Evolutionary conservation across 345 rosid genomes (phyloP).

Genomic region (Eucalyptus microcorys): DNA sequence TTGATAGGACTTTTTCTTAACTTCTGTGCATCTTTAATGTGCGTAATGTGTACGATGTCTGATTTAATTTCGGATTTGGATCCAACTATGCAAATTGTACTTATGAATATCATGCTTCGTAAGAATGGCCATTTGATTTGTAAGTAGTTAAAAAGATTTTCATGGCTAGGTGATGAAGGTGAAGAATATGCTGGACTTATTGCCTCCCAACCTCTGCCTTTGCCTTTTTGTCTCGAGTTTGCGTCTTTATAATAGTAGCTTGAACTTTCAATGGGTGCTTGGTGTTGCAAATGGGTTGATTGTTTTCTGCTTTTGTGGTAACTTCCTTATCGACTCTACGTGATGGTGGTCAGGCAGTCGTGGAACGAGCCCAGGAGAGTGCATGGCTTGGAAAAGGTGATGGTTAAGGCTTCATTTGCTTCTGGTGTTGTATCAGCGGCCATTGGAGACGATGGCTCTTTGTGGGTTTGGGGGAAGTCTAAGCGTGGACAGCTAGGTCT

Average conservation of each 20-base stretch:
- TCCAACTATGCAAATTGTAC: not conserved
- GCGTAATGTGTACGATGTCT: not conserved
- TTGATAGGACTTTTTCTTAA: not conserved
- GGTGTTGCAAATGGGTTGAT: not conserved
- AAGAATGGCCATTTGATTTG: not conserved
- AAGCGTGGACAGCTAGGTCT: slow-evolving; percentile 98
- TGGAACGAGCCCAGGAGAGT: slow-evolving; percentile 68
- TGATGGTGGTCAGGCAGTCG: slow-evolving; percentile 17
- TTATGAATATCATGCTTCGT: not conserved
- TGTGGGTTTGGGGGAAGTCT: slow-evolving; percentile 98
- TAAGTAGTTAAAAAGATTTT: not conserved
- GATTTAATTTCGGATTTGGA: not conserved
- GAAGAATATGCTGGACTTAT: not conserved
- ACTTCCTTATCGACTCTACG: not conserved
- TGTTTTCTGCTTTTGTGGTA: not conserved
- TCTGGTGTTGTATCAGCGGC: slow-evolving; percentile 84
- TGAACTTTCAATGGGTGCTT: not conserved
- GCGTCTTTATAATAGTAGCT: not conserved
- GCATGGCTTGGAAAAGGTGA: slow-evolving; percentile 46
- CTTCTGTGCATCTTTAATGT: not conserved
- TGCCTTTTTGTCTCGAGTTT: not conserved
- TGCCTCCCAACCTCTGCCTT: not conserved
- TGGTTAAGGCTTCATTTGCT: slow-evolving; percentile 49
- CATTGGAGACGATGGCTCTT: slow-evolving; percentile 65
- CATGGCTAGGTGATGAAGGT: not conserved